These are phyloP conservation scores for Panicum hallii DNA, from an alignment of 202 grass and related monocot genomes.

Conservation along the genomic window DNA sequence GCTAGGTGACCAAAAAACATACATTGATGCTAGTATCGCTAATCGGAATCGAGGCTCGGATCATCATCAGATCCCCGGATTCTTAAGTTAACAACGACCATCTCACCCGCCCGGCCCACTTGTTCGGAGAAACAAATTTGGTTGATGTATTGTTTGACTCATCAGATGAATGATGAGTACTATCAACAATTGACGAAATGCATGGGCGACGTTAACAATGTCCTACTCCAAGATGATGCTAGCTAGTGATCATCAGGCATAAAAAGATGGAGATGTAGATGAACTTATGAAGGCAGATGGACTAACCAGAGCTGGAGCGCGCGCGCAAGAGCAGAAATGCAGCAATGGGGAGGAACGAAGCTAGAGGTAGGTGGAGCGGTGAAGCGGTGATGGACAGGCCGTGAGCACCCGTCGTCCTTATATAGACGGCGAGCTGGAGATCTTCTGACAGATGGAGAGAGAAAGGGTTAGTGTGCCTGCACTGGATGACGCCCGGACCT, in stretches of 20 bases:
- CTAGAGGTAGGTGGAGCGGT: background rate
- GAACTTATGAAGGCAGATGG: background rate
- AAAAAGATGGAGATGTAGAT: background rate
- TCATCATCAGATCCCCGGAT: background rate
- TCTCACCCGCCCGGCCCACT: background rate
- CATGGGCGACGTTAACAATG: background rate
- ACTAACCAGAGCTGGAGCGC: background rate
- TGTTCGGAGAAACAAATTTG: background rate
- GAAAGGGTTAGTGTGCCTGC: background rate
- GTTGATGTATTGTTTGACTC: background rate
- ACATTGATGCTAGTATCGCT: background rate
- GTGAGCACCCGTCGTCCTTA: background rate
- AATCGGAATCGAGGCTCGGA: background rate
- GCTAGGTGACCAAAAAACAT: no score
- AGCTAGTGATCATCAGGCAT: background rate
- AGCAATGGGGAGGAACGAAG: background rate
- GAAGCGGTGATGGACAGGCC: background rate
- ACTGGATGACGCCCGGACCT: background rate
- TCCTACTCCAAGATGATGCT: background rate
- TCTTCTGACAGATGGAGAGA: conserved; percentile 1
- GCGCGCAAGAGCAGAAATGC: background rate
- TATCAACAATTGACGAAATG: background rate
- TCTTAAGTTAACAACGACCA: background rate
- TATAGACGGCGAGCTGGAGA: background rate
- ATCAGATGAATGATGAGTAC: background rate